Percentiles rank a stretch among this genome's conserved stretches.
These are phyloP conservation scores for Aspergillus sp. DNA, from an alignment of 2,329 filamentous ascomycete species.

Conservation along the genomic window DNA sequence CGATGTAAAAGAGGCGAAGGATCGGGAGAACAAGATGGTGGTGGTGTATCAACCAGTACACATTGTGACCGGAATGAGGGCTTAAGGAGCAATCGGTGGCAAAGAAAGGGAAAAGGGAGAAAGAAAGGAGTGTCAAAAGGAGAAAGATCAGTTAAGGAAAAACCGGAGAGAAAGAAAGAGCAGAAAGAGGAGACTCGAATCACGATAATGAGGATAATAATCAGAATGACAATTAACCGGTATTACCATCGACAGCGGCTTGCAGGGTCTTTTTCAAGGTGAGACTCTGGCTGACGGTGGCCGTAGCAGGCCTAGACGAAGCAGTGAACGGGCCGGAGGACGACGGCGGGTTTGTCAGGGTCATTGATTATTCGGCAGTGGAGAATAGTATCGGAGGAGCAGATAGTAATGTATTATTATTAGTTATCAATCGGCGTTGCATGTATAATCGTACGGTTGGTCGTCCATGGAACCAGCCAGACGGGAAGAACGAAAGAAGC, in stretches of 20 bases:
- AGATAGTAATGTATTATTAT: slow-evolving; percentile 1
- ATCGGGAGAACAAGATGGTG: not conserved
- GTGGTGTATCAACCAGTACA: slow-evolving; percentile 8
- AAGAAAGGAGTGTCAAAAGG: not conserved
- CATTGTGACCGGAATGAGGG: slow-evolving; percentile 9
- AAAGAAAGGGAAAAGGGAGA: slow-evolving; percentile 8
- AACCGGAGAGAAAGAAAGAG: slow-evolving; percentile 6
- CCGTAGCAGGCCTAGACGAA: slow-evolving; percentile 32
- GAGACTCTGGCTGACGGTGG: slow-evolving; percentile 30
- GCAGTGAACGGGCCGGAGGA: slow-evolving; percentile 39
- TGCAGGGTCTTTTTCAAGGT: slow-evolving; percentile 43
- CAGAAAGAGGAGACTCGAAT: slow-evolving; percentile 9
- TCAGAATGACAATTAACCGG: slow-evolving; percentile 17
- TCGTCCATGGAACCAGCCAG: slow-evolving; percentile 5
- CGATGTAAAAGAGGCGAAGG: not conserved
- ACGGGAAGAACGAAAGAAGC: not conserved
- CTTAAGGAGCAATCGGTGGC: slow-evolving; percentile 1
- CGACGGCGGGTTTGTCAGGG: slow-evolving; percentile 42
- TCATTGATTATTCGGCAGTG: slow-evolving; percentile 29
- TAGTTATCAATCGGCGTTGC: slow-evolving; percentile 1
- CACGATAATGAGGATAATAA: not conserved
- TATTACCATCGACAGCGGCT: slow-evolving; percentile 47
- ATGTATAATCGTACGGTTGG: not conserved
- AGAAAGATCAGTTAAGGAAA: not conserved
- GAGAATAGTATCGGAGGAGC: not conserved